Conservation (phyloP, 2,329 filamentous ascomycete species). For the Microdochium nivale region DNA sequence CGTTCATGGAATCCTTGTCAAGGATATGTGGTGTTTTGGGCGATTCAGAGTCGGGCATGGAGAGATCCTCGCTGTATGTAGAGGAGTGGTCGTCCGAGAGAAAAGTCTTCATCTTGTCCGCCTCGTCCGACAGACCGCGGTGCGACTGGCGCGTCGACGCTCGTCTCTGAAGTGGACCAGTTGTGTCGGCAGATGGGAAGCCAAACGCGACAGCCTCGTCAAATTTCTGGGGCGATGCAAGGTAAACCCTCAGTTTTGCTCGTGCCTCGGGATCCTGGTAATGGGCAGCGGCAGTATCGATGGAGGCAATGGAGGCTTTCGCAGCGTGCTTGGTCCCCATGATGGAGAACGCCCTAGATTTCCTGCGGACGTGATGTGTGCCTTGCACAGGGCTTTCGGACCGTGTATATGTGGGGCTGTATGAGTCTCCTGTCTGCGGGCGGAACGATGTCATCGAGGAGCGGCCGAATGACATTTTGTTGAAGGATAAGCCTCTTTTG, state of each 20-base stretch:
- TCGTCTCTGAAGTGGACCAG: constrained; percentile 17
- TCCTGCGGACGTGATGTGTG: constrained; percentile 33
- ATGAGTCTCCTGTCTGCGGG: constrained; percentile 32
- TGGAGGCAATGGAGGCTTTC: constrained; percentile 37
- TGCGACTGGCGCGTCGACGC: constrained; percentile 12
- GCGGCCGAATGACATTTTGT: constrained; percentile 55
- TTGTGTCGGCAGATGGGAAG: constrained; percentile 58
- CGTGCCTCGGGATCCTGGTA: constrained; percentile 88
- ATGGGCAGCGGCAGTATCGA: constrained; percentile 68
- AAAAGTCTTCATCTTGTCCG: constrained; percentile 48
- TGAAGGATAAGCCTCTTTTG: constrained; percentile 64
- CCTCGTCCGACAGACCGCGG: constrained; percentile 22
- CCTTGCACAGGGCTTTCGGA: constrained; percentile 12
- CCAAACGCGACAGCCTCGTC: constrained; percentile 93
- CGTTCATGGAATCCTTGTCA: constrained; percentile 27
- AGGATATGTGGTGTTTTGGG: constrained; percentile 45
- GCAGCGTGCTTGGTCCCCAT: constrained; percentile 39
- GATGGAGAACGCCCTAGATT: constrained; percentile 46
- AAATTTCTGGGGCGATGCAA: constrained; percentile 87
- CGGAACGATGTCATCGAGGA: constrained; percentile 40
- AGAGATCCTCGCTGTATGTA: constrained; percentile 44
- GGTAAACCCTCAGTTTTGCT: constrained; percentile 74
- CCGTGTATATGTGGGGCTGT: constrained; percentile 18
- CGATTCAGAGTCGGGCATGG: constrained; percentile 49
- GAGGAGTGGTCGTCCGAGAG: constrained; percentile 48